Evolutionary conservation across 2,329 filamentous ascomycete species (phyloP).

Genomic region (Diaporthe australafricana): DNA sequence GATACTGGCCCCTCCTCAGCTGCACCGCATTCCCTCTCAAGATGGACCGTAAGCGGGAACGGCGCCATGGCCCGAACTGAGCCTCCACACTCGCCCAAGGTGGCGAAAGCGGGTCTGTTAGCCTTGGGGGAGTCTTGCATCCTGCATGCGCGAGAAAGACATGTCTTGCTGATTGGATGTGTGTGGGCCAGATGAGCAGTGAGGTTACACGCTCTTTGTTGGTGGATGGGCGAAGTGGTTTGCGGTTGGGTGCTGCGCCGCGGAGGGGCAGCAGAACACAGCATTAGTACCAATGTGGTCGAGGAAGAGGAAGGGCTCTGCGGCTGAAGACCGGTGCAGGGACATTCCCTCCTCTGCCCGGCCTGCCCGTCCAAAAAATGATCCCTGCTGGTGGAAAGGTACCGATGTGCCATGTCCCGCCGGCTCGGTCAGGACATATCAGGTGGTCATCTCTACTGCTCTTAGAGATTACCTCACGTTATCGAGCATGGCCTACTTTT

Average conservation of each 20-base stretch:
- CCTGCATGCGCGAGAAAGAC: constrained; percentile 27
- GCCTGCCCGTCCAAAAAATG: neutral
- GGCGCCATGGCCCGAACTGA: constrained; percentile 6
- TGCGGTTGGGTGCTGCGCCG: constrained; percentile 26
- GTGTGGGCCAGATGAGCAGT: constrained; percentile 13
- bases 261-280: constrained; percentile 4
- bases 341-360: constrained; percentile 13
- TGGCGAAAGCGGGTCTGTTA: constrained; percentile 32
- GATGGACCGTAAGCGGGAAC: constrained; percentile 16
- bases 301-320: neutral
- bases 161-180: constrained; percentile 29
- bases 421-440: neutral
- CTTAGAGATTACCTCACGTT: neutral
- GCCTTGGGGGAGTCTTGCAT: constrained; percentile 7
- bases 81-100: constrained; percentile 15
- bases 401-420: neutral
- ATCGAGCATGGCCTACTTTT: neutral
- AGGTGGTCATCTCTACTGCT: neutral
- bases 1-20: neutral
- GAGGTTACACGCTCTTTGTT: constrained; percentile 18
- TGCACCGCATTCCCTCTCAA: neutral
- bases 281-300: neutral
- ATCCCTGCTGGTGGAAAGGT: neutral
- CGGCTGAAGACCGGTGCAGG: constrained; percentile 27
- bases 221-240: constrained; percentile 25